phyloP scores from a whole-genome alignment of 1,139 yeast genomes.

The Lodderomyces beijingensis region DNA sequence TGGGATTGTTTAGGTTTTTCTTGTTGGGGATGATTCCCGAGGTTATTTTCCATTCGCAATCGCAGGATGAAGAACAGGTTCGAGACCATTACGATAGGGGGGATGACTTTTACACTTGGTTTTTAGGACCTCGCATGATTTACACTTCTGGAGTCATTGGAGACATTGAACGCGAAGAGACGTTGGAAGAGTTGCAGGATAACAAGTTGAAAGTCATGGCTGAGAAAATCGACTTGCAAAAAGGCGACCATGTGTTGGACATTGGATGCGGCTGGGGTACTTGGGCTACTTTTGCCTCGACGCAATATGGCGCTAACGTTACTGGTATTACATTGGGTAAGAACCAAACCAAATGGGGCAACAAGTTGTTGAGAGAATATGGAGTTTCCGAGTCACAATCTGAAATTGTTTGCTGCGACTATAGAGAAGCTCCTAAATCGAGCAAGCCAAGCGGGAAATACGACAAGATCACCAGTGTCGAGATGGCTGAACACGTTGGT shows the following conservation, averaged over 20 bases:
- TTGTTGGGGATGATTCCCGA: conserved; percentile 90
- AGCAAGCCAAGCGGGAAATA: conserved; percentile 55
- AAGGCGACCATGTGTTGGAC: conserved; percentile 75
- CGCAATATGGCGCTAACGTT: conserved; percentile 78
- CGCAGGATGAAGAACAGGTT: conserved; percentile 95
- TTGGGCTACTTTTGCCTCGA: conserved; percentile 77
- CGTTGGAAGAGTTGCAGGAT: conserved; percentile 85
- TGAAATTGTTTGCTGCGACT: conserved; percentile 76
- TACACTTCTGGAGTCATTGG: conserved; percentile 84
- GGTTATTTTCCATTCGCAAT: conserved; percentile 84
- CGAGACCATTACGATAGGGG: conserved; percentile 96
- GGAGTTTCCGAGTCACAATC: conserved; percentile 70
- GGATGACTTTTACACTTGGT: conserved; percentile 92
- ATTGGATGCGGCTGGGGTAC: conserved; percentile 98
- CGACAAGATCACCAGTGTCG: conserved; percentile 85
- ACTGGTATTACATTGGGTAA: conserved; percentile 89
- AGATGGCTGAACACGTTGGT: conserved; percentile 97
- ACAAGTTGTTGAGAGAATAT: conserved; percentile 59
- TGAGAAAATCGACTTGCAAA: conserved; percentile 71
- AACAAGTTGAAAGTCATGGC: conserved; percentile 85
- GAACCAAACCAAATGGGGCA: conserved; percentile 92
- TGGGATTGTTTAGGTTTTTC: conserved; percentile 74
- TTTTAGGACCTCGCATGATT: conserved; percentile 91
- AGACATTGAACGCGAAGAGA: conserved; percentile 67
- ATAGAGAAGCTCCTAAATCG: conserved; percentile 85